A percentile compares a stretch with the other conserved stretches of the same genome.
Evolutionary conservation across 148 eudicot genomes (phyloP).

Genomic region (Cornus florida): DNA sequence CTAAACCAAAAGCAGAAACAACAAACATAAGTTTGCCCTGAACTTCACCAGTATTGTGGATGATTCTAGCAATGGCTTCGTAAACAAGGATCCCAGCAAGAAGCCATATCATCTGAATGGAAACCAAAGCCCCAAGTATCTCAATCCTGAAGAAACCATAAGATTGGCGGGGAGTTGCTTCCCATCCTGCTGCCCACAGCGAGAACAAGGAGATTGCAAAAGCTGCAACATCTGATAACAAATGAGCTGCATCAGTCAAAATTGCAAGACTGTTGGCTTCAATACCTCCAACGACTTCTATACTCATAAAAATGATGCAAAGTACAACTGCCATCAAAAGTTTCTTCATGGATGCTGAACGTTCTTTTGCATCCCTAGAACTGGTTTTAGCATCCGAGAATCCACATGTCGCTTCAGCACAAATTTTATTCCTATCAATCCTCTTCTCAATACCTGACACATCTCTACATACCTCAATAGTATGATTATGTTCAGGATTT

Average conservation of each 20-base stretch:
- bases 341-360: conserved; percentile 72
- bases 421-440: conserved; percentile 39
- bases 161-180: conserved; percentile 74
- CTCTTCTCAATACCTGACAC: conserved; percentile 19
- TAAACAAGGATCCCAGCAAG: conserved; percentile 81
- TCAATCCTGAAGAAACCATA: conserved; percentile 79
- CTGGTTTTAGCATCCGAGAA: conserved; percentile 56
- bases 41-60: conserved; percentile 59
- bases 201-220: conserved; percentile 80
- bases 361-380: conserved; percentile 58
- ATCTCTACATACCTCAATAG: conserved; percentile 52
- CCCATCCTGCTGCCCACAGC: conserved; percentile 87
- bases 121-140: conserved; percentile 72
- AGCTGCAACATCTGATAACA: conserved; percentile 81
- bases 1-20: conserved; percentile 68
- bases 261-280: conserved; percentile 81
- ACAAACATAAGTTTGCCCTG: conserved; percentile 72
- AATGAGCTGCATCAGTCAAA: conserved; percentile 79
- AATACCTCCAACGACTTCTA: conserved; percentile 76
- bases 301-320: conserved; percentile 68
- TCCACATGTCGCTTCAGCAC: conserved; percentile 68
- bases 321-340: conserved; percentile 61
- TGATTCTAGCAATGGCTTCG: conserved; percentile 60
- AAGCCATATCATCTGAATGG: conserved; percentile 83
- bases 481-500: conserved; percentile 16